Conservation (phyloP, 441 rosid genomes). For the Syzygium malaccense region DNA sequence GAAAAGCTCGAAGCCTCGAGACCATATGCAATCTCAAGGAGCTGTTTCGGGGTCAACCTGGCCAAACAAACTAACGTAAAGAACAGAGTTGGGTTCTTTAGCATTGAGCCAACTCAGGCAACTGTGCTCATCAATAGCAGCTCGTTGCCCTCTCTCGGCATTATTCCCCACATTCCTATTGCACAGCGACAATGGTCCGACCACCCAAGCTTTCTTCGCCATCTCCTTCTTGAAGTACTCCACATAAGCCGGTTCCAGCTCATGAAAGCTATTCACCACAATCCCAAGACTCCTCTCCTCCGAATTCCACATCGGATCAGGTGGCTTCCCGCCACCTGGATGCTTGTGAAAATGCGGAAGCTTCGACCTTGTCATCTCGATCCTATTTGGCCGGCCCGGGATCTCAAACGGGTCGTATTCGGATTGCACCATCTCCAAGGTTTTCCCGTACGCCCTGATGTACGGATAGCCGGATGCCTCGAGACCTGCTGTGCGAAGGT, state of each 20-base stretch:
- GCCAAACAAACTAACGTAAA: not conserved
- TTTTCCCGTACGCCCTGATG: no score
- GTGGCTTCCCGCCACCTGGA: not conserved
- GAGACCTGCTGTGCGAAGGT: no score
- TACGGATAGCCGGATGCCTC: no score
- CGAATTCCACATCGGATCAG: not conserved
- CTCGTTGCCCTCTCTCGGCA: constrained; percentile 10
- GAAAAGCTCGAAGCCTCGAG: not conserved
- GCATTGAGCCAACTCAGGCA: constrained; percentile 15
- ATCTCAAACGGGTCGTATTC: constrained; percentile 22
- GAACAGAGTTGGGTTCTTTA: constrained; percentile 15
- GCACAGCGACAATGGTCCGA: constrained; percentile 30
- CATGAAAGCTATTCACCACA: constrained; percentile 25
- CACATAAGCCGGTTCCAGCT: constrained; percentile 20
- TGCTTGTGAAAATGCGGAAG: not conserved
- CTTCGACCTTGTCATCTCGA: constrained; percentile 20
- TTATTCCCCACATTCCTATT: constrained; percentile 13
- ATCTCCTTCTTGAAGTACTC: constrained; percentile 10
- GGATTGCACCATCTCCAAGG: not conserved
- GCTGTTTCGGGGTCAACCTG: not conserved
- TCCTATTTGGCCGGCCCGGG: constrained; percentile 15
- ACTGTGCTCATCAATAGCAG: constrained; percentile 1
- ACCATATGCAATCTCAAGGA: not conserved
- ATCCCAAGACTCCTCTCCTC: constrained; percentile 7
- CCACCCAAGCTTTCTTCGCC: constrained; percentile 20